Base-by-base conservation (phyloP, 345 rosid genomes). In the Populus nigra region DNA sequence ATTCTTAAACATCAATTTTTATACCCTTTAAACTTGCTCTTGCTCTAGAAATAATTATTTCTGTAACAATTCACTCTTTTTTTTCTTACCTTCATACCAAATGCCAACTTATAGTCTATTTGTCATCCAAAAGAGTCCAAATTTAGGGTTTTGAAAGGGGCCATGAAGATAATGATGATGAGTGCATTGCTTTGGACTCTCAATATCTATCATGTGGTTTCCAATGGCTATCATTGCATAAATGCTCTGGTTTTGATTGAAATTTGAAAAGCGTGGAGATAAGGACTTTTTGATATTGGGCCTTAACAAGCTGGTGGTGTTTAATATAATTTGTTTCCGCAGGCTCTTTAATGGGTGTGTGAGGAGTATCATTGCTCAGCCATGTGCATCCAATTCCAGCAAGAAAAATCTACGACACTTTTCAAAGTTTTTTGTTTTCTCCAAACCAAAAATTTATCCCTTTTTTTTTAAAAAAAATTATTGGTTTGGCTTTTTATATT, bases 361-460 rank as follows among this genome's bases (percentile, higher is more conserved):
- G 65, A 68, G 79, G 66, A 72, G 62, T 84, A 80, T 80, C 55
- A 80, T 82, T 78, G 77, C 69, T 55, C 57, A 65, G 65, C 84
- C 89, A 84, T 84, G 87, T 84, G 87, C 87, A 36, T 39, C 83
- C 89, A 79, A 78, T 73, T 77, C 67, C 55, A 77, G 75, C 53
- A 43, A 31, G 65, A 35, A 78, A 77, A 73, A 55, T 74, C 75
- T 73, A 82, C 78, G 77, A 82, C 78, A 78, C 73, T 76, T 72
- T 72, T 78, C 86, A 63, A 65, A 35, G 59, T 53, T 72, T 49
- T 72, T 63, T 29, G 23, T 75, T 69, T 70, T 22, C 13, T 66
- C 31, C 41, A 70, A 41, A 22, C 31, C 29, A 25, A 4, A 10
- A 39, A 5, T 18, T 68, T 22, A 9, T 68, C 50, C 12, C 11